phyloP scores from a whole-genome alignment of 2,329 filamentous ascomycete genomes.

The Talaromyces sp. region DNA sequence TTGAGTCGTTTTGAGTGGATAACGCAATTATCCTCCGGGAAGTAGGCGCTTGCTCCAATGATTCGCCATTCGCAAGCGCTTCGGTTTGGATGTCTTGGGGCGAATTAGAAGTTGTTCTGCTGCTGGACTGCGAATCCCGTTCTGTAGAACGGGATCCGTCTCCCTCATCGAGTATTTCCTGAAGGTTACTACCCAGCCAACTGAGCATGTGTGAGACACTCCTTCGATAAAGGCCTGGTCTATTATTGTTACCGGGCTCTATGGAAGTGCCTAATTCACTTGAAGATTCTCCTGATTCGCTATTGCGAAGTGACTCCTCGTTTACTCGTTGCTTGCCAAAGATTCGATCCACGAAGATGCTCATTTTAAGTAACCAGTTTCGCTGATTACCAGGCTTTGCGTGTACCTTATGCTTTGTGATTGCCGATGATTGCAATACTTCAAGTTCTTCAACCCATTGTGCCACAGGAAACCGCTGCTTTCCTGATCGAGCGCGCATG shows the following conservation, averaged over 20 bases:
- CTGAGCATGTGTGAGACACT: not conserved
- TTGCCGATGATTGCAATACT: constrained; percentile 51
- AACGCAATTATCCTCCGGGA: not conserved
- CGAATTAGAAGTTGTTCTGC: not conserved
- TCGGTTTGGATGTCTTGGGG: not conserved
- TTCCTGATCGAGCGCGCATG: constrained; percentile 58
- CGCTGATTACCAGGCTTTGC: constrained; percentile 16
- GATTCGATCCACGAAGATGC: not conserved
- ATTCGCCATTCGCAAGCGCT: not conserved
- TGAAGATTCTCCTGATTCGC: not conserved
- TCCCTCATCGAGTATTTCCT: constrained; percentile 2
- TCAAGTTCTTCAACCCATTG: constrained; percentile 59
- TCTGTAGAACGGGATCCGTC: not conserved
- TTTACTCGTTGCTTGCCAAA: not conserved
- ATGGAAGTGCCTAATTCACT: not conserved
- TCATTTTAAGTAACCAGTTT: not conserved
- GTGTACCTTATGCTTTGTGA: constrained; percentile 46
- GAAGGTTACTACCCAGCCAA: not conserved
- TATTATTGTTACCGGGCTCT: not conserved
- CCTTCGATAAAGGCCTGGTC: not conserved
- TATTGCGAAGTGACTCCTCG: not conserved
- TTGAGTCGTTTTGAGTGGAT: constrained; percentile 1
- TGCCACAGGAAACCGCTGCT: constrained; percentile 58
- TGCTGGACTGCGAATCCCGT: not conserved
- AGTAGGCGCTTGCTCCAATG: not conserved